Evolutionary conservation across 768 basidiomycete species (phyloP), one percentile per base, ranked within the genome.

Genomic region (Rhodotorula graminis): DNA sequence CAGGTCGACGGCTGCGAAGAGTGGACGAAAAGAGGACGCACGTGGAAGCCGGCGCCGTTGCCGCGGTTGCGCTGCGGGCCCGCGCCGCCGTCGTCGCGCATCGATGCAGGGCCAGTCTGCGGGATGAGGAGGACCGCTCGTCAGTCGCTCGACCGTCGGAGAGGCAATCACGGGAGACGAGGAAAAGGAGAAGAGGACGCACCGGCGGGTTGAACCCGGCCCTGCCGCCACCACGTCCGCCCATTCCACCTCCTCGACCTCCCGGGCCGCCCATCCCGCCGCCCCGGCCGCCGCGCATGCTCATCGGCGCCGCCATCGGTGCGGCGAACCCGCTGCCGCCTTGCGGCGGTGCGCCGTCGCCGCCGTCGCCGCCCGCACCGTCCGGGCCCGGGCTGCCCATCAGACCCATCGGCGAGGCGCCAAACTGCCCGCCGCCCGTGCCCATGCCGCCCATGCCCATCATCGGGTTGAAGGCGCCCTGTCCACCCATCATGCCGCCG

Each of bases 201-300:
- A 76, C 78, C 29, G 74, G 75, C 27, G 84, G 85, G 53, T 84
- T 84, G 82, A 87, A 83, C 29, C 82, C 84, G 23, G 83, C 84
- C 31, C 81, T 78, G 44, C 78, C 80, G 50, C 78, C 82, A 47
- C 81, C 82, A 12, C 80, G 77, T 7, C 80, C 82, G 55, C 81
- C 81, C 31, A 23, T 27, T 25, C 31, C 19, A 78, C 82, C 10
- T 79, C 79, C 31, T 81, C 63, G 71, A 68, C 67, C 62, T 10
- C 61, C 69, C 27, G 33, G 61, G 61, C 63, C 50, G 10, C 59
- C 50, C 62, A 65, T 65, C 72, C 52, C 19, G 78, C 82, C 10
- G 79, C 79, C 31, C 81, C 63, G 69, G 70, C 69, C 63, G 18
- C 62, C 69, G n/a, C 50, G 65, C 68, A 68, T 56, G 9, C 59